Conservation (phyloP, 2,329 filamentous ascomycete species). For the Rachicladosporium sp. region DNA sequence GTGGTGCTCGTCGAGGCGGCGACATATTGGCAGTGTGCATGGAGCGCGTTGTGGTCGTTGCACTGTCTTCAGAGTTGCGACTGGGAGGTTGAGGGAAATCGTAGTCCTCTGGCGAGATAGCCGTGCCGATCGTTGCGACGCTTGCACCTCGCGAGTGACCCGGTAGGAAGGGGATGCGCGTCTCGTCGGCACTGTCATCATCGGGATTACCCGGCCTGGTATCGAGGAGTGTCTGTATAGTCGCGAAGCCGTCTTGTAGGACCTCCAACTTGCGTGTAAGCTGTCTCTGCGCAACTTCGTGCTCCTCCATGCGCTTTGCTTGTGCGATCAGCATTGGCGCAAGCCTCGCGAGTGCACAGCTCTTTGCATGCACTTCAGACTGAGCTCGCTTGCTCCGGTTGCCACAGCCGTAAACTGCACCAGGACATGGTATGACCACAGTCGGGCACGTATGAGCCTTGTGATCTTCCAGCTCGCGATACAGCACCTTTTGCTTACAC, state of each 20-base stretch:
- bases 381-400: constrained; percentile 27
- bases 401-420: constrained; percentile 32
- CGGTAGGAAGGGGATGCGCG: no score
- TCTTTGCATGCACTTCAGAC: constrained; percentile 28
- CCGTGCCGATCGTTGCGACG: constrained; percentile 1
- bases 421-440: constrained; percentile 31
- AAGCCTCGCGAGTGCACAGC: constrained; percentile 35
- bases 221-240: constrained; percentile 30
- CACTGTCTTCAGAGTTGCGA: constrained; percentile 1
- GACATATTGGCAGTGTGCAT: not conserved
- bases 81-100: constrained; percentile 5
- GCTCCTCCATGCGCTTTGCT: constrained; percentile 30
- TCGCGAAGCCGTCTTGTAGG: constrained; percentile 31
- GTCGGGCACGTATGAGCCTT: constrained; percentile 30
- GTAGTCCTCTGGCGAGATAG: constrained; percentile 2
- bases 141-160: not conserved
- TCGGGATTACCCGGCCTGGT: constrained; percentile 8
- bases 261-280: constrained; percentile 32
- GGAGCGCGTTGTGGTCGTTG: not conserved
- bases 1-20: constrained; percentile 6
- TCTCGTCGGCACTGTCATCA: constrained; percentile 9
- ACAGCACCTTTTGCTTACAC: constrained; percentile 30
- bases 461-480: constrained; percentile 30
- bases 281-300: constrained; percentile 30
- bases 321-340: constrained; percentile 32